A percentile compares a stretch with the other conserved stretches of the same genome.
Conservation (phyloP, 768 basidiomycete species). For the Epithele typhae region DNA sequence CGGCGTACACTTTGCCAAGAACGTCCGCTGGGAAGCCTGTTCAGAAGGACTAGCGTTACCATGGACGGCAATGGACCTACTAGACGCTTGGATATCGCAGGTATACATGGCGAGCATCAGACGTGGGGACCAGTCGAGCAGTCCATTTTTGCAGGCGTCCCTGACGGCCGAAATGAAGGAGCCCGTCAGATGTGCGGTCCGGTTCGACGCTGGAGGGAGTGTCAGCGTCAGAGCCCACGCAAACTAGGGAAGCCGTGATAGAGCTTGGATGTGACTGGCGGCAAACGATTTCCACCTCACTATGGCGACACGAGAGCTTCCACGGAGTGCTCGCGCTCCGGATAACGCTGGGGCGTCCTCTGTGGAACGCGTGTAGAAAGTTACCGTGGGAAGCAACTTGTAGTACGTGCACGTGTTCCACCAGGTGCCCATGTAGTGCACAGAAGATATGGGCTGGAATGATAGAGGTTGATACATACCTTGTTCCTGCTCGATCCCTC, state of each 20-base stretch:
- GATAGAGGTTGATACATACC: conserved; percentile 38
- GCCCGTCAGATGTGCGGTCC: conserved; percentile 81
- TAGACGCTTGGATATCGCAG: conserved; percentile 97
- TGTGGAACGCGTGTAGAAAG: too few relatives aligned
- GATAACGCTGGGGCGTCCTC: too few relatives aligned
- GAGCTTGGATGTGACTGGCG: too few relatives aligned
- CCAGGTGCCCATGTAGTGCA: neutral
- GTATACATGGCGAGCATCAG: conserved; percentile 98
- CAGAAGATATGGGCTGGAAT: neutral
- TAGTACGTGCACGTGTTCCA: too few relatives aligned
- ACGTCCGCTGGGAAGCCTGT: conserved; percentile 86
- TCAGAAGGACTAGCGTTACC: neutral
- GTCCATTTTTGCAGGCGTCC: conserved; percentile 84
- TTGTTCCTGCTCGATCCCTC: conserved; percentile 59
- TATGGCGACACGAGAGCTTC: too few relatives aligned
- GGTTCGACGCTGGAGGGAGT: conserved; percentile 64
- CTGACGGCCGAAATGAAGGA: conserved; percentile 85
- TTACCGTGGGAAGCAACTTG: too few relatives aligned
- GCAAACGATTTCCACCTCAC: too few relatives aligned
- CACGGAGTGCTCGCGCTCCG: too few relatives aligned
- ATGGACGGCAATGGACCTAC: too few relatives aligned
- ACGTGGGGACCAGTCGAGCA: conserved; percentile 97
- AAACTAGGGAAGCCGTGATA: too few relatives aligned
- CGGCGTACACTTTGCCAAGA: conserved; percentile 94
- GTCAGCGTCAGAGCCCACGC: neutral